Conservation (phyloP, 2,329 filamentous ascomycete species). For the Piedraia hortae region DNA sequence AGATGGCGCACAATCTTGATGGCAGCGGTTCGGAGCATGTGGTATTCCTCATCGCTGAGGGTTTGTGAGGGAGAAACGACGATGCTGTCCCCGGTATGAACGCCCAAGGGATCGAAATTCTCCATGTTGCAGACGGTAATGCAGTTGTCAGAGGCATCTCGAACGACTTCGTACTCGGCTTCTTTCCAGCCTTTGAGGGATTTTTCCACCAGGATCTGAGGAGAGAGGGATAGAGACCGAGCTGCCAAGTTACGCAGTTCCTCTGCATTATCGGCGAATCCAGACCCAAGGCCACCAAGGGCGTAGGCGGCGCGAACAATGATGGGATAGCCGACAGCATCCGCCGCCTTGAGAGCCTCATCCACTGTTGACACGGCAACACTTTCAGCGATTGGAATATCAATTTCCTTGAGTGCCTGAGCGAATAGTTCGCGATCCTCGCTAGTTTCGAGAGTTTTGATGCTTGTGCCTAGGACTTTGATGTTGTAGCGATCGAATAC, state of each 20-base stretch:
- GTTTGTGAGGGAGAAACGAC: conserved; percentile 94
- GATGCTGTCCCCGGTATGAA: conserved; percentile 96
- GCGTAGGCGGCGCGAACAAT: conserved; percentile 95
- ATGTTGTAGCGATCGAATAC: conserved; percentile 88
- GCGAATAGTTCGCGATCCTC: conserved; percentile 93
- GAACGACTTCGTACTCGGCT: conserved; percentile 92
- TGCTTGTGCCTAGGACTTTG: conserved; percentile 81
- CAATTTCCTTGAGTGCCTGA: conserved; percentile 83
- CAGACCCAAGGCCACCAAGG: conserved; percentile 81
- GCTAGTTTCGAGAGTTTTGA: conserved; percentile 76
- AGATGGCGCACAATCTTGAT: conserved; percentile 97
- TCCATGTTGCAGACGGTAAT: conserved; percentile 99
- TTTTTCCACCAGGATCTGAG: conserved; percentile 94
- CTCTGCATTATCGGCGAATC: conserved; percentile 80
- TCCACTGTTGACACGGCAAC: conserved; percentile 80
- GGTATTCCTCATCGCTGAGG: conserved; percentile 91
- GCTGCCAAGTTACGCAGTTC: conserved; percentile 86
- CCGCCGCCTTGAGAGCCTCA: conserved; percentile 67
- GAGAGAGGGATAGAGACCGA: conserved; percentile 71
- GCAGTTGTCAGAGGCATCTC: conserved; percentile 93
- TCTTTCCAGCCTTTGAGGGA: conserved; percentile 99
- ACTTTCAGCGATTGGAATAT: conserved; percentile 91
- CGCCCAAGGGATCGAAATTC: conserved; percentile 92
- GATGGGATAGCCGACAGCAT: conserved; percentile 78
- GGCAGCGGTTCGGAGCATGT: conserved; percentile 91